Base-by-base conservation (phyloP, 2,329 filamentous ascomycete genomes). In the Tothia fuscella region DNA sequence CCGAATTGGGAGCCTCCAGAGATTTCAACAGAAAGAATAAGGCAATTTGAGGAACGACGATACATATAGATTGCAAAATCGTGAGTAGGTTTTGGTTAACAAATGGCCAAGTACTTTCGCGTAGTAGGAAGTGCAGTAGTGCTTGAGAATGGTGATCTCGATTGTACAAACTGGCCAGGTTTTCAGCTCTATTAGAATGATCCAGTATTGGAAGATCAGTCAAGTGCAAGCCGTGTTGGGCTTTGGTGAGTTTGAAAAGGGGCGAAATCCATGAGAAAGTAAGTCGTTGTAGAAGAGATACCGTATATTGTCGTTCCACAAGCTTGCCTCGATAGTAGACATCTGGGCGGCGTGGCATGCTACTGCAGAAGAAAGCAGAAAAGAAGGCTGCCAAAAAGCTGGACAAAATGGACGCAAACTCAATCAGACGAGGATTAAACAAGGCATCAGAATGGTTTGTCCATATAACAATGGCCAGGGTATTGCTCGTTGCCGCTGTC, bases 21-120 rank as follows among this genome's bases (percentile, higher is more conserved):
- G 72, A 66, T 25, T 66, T 67, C 19, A 89, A 67, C 10, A 89
- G 70, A 34, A 73, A 71, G 44, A 78, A 67, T 47, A 84, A 74
- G 21, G 78, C 72, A 56, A 79, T 74, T 52, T 85, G 83, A 0
- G 83, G 83, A 0, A 74, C 70, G 44, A 87, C 78, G 41, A 74
- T 76, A n/a, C 80, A 51, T 22, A 78, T 50, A 6, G 73, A 71
- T 16, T 68, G 65, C 5, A 67, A 46, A 1, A 75, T 45, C 12
- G 74, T 76, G 5, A 82, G 54, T 2, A 60, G 35, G 63, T 73
- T 78, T 58, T 87, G 81, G 6, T 73, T 42, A 2, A 66, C 49
- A 30, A 87, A 66, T 1, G 64, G 56, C 19, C 57, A 56, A 45
- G 70, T 71, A 54, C 85, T 78, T n/a, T n/a, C n/a, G n/a, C n/a